Conservation (phyloP, 2,329 filamentous ascomycete genomes). For the Colletotrichum eleusines region DNA sequence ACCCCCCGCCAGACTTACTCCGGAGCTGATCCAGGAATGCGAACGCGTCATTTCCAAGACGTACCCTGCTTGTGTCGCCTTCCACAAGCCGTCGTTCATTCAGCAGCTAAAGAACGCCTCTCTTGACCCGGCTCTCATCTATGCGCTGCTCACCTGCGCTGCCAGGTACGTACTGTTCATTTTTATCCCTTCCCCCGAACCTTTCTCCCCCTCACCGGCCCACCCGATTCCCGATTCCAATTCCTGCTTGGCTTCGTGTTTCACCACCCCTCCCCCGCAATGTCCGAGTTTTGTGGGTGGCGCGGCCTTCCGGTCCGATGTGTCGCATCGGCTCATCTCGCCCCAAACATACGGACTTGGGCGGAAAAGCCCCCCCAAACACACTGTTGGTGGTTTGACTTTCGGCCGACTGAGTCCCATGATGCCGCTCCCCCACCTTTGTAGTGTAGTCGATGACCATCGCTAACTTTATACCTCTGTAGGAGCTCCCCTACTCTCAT, state of each 20-base stretch:
- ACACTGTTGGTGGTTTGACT: slow-evolving; percentile 7
- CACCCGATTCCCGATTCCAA: slow-evolving; percentile 31
- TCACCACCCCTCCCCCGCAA: slow-evolving; percentile 43
- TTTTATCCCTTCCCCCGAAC: not conserved
- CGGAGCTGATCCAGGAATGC: slow-evolving; percentile 69
- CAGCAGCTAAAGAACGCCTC: slow-evolving; percentile 69
- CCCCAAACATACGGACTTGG: slow-evolving; percentile 36
- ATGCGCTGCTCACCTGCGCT: slow-evolving; percentile 68
- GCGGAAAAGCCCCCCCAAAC: slow-evolving; percentile 12
- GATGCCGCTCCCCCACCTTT: not conserved
- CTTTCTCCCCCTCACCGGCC: no score
- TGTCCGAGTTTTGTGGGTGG: slow-evolving; percentile 40
- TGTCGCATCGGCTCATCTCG: slow-evolving; percentile 32
- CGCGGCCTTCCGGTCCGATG: slow-evolving; percentile 38
- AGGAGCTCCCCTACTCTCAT: slow-evolving; percentile 69
- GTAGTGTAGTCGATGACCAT: not conserved
- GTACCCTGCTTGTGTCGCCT: slow-evolving; percentile 71
- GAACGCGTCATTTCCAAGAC: slow-evolving; percentile 72
- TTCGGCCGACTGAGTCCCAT: slow-evolving; percentile 22
- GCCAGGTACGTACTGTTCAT: slow-evolving; percentile 62
- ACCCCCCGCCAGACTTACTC: slow-evolving; percentile 58
- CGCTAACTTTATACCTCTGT: slow-evolving; percentile 25
- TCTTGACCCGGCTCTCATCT: slow-evolving; percentile 68
- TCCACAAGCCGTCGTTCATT: slow-evolving; percentile 72
- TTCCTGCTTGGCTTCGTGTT: slow-evolving; percentile 43